Evolutionary conservation across 306 rosid genomes (phyloP).

Genomic region (Styphnolobium japonicum): DNA sequence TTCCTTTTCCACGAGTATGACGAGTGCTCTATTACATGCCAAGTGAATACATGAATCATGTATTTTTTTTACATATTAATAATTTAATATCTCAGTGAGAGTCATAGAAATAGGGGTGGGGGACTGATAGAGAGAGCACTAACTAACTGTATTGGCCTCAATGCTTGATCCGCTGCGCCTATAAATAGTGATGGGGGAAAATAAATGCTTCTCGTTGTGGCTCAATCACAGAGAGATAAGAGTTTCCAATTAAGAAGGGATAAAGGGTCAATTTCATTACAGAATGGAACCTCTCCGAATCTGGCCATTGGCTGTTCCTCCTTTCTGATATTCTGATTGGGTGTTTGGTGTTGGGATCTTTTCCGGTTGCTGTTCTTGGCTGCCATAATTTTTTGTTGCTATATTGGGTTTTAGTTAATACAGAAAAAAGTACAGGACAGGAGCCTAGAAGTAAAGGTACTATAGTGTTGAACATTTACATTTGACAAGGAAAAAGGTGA

Average conservation of each 20-base stretch:
- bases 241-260: neutral
- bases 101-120: slow-evolving; percentile 9
- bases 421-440: neutral
- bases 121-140: neutral
- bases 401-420: neutral
- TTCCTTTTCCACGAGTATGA: neutral
- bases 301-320: neutral
- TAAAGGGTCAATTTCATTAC: neutral
- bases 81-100: neutral
- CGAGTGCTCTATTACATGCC: neutral
- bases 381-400: neutral
- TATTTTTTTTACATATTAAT: neutral
- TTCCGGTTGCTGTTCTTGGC: neutral
- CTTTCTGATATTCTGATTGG: slow-evolving; percentile 6
- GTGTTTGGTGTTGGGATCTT: neutral
- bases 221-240: neutral
- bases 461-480: neutral
- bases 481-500: neutral
- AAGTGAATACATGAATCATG: neutral
- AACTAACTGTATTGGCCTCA: neutral
- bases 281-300: neutral
- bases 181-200: slow-evolving; percentile 13
- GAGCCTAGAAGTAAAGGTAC: neutral
- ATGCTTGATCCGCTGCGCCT: neutral
- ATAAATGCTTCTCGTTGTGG: neutral